These are phyloP conservation scores for Plasmopara muralis DNA, from an alignment of 352 stramenopile species.

Conservation along the genomic window DNA sequence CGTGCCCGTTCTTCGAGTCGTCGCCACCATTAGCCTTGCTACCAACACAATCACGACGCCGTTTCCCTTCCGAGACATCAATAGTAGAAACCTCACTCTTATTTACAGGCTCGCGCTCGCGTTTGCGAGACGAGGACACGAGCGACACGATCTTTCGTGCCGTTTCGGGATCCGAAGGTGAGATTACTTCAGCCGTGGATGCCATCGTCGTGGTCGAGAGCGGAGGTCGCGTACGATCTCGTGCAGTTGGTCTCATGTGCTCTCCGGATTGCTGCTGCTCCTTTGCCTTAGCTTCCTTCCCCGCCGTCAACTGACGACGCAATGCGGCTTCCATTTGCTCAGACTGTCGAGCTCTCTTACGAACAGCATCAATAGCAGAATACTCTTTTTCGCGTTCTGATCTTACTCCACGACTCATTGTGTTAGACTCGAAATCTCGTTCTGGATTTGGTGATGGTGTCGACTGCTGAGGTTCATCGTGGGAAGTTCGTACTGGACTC, in stretches of 20 bases:
- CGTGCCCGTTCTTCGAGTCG: conserved; percentile 27
- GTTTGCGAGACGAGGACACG: conserved; percentile 61
- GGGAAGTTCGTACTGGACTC: conserved; percentile 9
- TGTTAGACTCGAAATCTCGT: conserved; percentile 7
- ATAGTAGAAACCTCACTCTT: conserved; percentile 11
- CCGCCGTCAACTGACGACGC: conserved; percentile 65
- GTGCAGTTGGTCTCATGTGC: conserved; percentile 12
- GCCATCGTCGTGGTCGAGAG: conserved; percentile 13
- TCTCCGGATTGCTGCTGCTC: conserved; percentile 22
- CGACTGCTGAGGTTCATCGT: conserved; percentile 14
- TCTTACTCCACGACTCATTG: conserved; percentile 13
- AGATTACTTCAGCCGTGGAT: conserved; percentile 7
- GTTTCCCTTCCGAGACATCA: conserved; percentile 31
- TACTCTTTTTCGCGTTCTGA: conserved; percentile 23
- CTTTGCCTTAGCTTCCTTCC: conserved; percentile 47
- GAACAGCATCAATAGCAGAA: conserved; percentile 8
- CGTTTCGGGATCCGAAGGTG: conserved; percentile 13
- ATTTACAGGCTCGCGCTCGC: conserved; percentile 38
- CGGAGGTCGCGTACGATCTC: conserved; percentile 24
- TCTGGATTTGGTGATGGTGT: conserved; percentile 15
- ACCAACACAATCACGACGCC: conserved; percentile 33
- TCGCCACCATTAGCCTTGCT: conserved; percentile 8
- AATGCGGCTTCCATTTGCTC: conserved; percentile 61
- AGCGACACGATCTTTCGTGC: conserved; percentile 73
- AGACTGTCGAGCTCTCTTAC: conserved; percentile 44